These are phyloP conservation scores for Corchorus capsularis DNA, from an alignment of 345 rosid genomes.

Conservation along the genomic window DNA sequence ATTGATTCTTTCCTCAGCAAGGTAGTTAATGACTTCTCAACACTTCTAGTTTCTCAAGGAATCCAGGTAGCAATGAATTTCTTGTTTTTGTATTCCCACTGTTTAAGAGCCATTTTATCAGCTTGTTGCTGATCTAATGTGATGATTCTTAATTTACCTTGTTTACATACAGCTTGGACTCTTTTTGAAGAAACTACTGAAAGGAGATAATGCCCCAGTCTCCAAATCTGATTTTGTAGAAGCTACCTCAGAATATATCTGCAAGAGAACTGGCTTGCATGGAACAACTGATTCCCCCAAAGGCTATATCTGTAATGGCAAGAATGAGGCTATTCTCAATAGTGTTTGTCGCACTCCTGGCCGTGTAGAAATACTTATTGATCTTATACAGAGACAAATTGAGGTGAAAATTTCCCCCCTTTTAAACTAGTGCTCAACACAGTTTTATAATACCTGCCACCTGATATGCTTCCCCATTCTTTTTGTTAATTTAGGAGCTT, in stretches of 20 bases:
- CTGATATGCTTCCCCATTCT: not conserved
- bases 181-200: slow-evolving; percentile 69
- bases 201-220: slow-evolving; percentile 54
- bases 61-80: slow-evolving; percentile 57
- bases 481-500: slow-evolving; percentile 49
- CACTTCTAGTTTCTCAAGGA: slow-evolving; percentile 85
- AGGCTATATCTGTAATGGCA: slow-evolving; percentile 71
- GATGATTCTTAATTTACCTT: not conserved
- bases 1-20: slow-evolving; percentile 79
- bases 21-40: slow-evolving; percentile 87
- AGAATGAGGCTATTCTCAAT: slow-evolving; percentile 35
- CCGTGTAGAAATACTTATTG: slow-evolving; percentile 41
- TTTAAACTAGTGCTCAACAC: not conserved
- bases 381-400: slow-evolving; percentile 58
- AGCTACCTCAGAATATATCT: slow-evolving; percentile 72
- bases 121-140: not conserved
- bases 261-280: slow-evolving; percentile 46
- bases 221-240: slow-evolving; percentile 68
- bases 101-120: not conserved
- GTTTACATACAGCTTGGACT: slow-evolving; percentile 41
- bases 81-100: not conserved
- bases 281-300: slow-evolving; percentile 67
- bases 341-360: slow-evolving; percentile 28
- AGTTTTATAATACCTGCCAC: not conserved
- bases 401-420: slow-evolving; percentile 46